phyloP scores from a whole-genome alignment of 345 rosid species.

The Excoecaria cochinchinensis region DNA sequence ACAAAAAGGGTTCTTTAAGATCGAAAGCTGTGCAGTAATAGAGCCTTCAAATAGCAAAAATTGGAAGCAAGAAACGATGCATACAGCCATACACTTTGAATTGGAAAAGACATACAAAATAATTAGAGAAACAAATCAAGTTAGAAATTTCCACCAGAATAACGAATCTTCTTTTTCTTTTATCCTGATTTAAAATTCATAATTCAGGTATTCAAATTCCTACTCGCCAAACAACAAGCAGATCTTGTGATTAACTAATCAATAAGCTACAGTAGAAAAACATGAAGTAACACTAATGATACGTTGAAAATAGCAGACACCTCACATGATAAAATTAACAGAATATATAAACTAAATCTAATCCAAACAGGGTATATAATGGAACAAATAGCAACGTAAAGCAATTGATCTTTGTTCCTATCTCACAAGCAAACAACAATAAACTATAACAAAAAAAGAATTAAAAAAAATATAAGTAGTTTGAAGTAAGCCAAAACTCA shows the following conservation, averaged over 20 bases:
- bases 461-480: not conserved
- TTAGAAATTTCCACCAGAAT: no score
- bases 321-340: not conserved
- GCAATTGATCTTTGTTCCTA: not conserved
- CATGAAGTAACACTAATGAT: not conserved
- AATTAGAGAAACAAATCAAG: no score
- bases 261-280: not conserved
- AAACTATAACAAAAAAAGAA: no score
- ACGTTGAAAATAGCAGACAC: not conserved
- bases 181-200: not conserved
- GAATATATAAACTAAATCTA: not conserved
- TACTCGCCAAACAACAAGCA: not conserved
- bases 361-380: not conserved
- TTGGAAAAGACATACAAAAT: not conserved
- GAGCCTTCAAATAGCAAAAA: not conserved
- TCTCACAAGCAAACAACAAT: not conserved
- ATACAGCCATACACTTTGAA: not conserved
- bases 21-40: no score
- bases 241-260: not conserved
- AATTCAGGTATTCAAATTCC: not conserved
- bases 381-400: not conserved
- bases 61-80: not conserved
- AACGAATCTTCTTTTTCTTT: not conserved
- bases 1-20: no score
- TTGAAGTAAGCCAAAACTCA: not conserved